Conservation (phyloP, 768 basidiomycete genomes). For the Podaxis sp. region DNA sequence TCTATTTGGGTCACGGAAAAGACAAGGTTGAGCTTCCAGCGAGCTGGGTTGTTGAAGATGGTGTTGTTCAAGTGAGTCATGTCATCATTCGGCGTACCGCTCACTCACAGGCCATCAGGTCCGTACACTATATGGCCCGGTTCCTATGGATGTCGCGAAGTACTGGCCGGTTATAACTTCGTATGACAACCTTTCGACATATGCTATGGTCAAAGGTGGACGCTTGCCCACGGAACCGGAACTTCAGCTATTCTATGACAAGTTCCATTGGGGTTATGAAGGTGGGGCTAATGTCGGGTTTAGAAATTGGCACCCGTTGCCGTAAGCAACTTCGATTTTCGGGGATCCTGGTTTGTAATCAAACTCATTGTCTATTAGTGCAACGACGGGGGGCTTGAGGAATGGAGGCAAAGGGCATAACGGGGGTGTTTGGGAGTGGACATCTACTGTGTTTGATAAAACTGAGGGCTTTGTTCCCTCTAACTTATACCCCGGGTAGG, state of each 20-base stretch:
- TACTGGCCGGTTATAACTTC: constrained; percentile 87
- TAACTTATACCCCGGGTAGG: constrained; percentile 81
- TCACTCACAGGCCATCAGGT: constrained; percentile 39
- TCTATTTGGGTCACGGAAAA: constrained; percentile 47
- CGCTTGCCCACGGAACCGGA: constrained; percentile 91
- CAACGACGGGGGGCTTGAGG: constrained; percentile 60
- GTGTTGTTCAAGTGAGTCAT: constrained; percentile 44
- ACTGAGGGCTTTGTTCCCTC: constrained; percentile 78
- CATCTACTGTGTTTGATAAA: constrained; percentile 70
- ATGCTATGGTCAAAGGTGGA: constrained; percentile 86
- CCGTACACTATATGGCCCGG: constrained; percentile 84
- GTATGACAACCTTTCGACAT: constrained; percentile 75
- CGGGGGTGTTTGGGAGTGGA: constrained; percentile 99
- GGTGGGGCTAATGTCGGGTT: constrained; percentile 84
- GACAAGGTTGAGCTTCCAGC: constrained; percentile 55
- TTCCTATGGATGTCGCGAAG: constrained; percentile 70
- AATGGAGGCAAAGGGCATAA: constrained; percentile 68
- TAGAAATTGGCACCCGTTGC: constrained; percentile 90
- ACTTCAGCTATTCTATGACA: constrained; percentile 74
- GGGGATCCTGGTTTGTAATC: background rate
- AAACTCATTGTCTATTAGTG: constrained; percentile 35
- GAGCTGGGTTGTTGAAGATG: constrained; percentile 66
- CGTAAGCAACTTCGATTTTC: constrained; percentile 49
- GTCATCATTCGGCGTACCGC: background rate
- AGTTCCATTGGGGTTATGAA: constrained; percentile 70